A percentile compares a stretch with the other conserved stretches of the same genome.
Conservation (phyloP, 768 basidiomycete species). For the Lactarius vividus region DNA sequence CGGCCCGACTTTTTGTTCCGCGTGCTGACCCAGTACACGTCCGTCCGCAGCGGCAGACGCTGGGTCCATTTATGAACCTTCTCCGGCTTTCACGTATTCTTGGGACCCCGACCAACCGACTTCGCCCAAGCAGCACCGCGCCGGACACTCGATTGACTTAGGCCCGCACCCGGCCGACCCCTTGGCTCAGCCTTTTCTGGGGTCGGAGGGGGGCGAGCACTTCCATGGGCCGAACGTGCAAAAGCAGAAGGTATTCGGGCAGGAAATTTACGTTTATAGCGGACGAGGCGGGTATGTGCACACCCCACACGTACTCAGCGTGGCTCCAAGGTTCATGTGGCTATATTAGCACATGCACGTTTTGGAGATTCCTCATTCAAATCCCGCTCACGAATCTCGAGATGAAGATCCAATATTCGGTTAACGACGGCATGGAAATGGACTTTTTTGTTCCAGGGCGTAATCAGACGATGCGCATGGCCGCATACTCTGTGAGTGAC, state of each 20-base stretch:
- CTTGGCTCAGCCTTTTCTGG: slow-evolving; percentile 42
- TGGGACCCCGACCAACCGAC: slow-evolving; percentile 61
- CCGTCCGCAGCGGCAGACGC: slow-evolving; percentile 61
- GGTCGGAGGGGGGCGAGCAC: background rate
- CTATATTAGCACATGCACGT: slow-evolving; percentile 70
- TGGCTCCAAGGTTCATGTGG: background rate
- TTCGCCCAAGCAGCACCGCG: slow-evolving; percentile 19
- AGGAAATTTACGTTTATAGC: slow-evolving; percentile 70
- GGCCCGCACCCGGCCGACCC: slow-evolving; percentile 77
- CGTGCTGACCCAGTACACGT: background rate
- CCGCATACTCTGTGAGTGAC: slow-evolving; percentile 70
- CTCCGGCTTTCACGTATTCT: slow-evolving; percentile 63
- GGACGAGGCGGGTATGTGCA: slow-evolving; percentile 48
- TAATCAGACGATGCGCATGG: slow-evolving; percentile 86
- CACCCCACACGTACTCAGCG: background rate
- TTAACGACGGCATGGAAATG: slow-evolving; percentile 77
- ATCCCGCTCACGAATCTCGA: slow-evolving; percentile 71
- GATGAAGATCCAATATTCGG: slow-evolving; percentile 73
- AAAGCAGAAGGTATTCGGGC: slow-evolving; percentile 49
- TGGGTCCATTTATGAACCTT: slow-evolving; percentile 74
- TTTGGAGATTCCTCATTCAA: slow-evolving; percentile 90
- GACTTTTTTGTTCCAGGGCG: slow-evolving; percentile 82
- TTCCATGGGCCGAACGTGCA: slow-evolving; percentile 34
- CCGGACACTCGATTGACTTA: slow-evolving; percentile 49
- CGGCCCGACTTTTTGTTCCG: background rate